Evolutionary conservation across 192 early-diverging fungal genomes (phyloP).

Genomic region (Thamnidium elegans): DNA sequence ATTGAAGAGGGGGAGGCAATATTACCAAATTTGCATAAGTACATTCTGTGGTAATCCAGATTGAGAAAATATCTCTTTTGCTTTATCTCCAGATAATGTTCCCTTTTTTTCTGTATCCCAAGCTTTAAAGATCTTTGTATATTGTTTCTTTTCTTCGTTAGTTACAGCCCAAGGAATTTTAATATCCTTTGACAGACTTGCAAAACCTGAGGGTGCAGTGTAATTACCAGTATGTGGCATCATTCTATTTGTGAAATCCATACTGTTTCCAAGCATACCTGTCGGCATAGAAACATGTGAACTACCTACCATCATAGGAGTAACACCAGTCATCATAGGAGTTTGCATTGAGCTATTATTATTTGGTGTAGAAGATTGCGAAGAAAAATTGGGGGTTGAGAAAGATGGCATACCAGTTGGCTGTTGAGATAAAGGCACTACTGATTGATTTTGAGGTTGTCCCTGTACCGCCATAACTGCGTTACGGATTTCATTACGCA

Average conservation of each 20-base stretch:
- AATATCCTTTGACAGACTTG: constrained; percentile 22
- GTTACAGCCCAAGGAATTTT: constrained; percentile 58
- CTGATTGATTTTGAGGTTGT: neutral
- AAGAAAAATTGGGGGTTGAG: neutral
- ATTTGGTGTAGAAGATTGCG: neutral
- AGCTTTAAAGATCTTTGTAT: constrained; percentile 68
- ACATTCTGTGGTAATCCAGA: constrained; percentile 66
- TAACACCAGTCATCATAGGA: constrained; percentile 26
- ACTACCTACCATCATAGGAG: neutral
- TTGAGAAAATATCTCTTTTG: constrained; percentile 70
- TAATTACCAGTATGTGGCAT: constrained; percentile 32
- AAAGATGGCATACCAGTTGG: constrained; percentile 13
- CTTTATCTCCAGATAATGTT: constrained; percentile 69
- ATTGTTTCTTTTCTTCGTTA: constrained; percentile 50
- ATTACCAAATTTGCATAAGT: constrained; percentile 75
- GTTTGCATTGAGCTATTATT: neutral
- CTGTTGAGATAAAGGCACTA: constrained; percentile 8
- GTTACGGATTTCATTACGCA: constrained; percentile 44
- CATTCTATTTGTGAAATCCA: constrained; percentile 39
- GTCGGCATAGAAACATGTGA: constrained; percentile 28
- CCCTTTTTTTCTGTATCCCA: constrained; percentile 70
- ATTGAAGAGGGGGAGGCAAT: neutral
- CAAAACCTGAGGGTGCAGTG: constrained; percentile 10
- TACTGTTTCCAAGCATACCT: constrained; percentile 28
- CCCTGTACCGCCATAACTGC: constrained; percentile 25